Conservation (phyloP, 1,139 yeast genomes). For the Kurtzmaniella quercitrusa region DNA sequence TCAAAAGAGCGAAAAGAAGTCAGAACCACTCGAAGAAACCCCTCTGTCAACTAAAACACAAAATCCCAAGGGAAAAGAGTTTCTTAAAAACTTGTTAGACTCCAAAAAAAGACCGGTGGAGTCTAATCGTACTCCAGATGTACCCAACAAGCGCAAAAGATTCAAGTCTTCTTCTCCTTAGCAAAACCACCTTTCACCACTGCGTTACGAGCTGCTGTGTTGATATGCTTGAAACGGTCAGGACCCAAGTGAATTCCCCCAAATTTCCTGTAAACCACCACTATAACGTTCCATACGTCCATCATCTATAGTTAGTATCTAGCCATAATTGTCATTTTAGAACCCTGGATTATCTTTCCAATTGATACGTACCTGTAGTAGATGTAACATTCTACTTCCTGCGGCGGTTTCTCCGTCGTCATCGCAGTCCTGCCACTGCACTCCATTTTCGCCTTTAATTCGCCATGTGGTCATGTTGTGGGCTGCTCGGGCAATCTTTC, state of each 20-base stretch:
- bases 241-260: constrained; percentile 93
- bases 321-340: neutral
- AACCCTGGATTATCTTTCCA: neutral
- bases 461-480: constrained; percentile 91
- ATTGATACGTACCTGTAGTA: constrained; percentile 51
- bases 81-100: constrained; percentile 29
- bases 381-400: constrained; percentile 80
- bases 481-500: constrained; percentile 60
- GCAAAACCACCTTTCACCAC: constrained; percentile 58
- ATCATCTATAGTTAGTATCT: constrained; percentile 44
- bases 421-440: constrained; percentile 76
- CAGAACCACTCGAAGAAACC: too few species aligned
- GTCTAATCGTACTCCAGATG: constrained; percentile 4
- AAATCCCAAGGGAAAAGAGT: constrained; percentile 7
- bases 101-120: constrained; percentile 16
- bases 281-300: constrained; percentile 85
- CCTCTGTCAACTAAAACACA: too few species aligned
- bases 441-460: constrained; percentile 50
- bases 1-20: constrained; percentile 18
- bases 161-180: constrained; percentile 11
- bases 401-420: constrained; percentile 99
- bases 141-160: constrained; percentile 5
- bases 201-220: constrained; percentile 83
- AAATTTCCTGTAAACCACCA: constrained; percentile 88
- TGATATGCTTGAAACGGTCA: constrained; percentile 90